Conservation (phyloP, 768 basidiomycete genomes). For the Naganishia randhawae region DNA sequence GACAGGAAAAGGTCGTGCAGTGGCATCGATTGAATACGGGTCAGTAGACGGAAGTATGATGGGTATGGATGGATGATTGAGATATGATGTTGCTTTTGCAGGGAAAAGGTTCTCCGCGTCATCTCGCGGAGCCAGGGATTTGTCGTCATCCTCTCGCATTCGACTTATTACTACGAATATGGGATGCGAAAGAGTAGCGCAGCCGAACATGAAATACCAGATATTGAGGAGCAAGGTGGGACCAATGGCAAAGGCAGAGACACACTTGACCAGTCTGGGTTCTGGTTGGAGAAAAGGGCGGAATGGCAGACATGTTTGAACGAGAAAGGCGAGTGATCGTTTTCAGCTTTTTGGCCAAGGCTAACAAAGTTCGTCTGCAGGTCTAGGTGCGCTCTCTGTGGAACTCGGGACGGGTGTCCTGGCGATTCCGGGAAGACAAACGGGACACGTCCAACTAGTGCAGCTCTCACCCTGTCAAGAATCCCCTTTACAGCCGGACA, state of each 20-base stretch:
- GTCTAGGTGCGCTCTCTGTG: slow-evolving; percentile 45
- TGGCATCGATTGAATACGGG: not conserved
- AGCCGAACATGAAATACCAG: slow-evolving; percentile 26
- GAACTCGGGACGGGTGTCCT: slow-evolving; percentile 42
- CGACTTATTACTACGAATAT: slow-evolving; percentile 44
- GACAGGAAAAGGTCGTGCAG: slow-evolving; percentile 17
- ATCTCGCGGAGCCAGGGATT: slow-evolving; percentile 33
- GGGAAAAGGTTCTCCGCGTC: slow-evolving; percentile 40
- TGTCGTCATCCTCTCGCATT: slow-evolving; percentile 38
- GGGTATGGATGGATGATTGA: not conserved
- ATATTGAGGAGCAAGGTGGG: slow-evolving; percentile 24
- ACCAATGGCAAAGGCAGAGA: not conserved
- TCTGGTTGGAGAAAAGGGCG: slow-evolving; percentile 40
- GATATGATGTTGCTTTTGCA: not conserved
- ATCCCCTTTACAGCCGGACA: not conserved
- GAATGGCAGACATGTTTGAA: slow-evolving; percentile 50
- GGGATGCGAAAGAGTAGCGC: slow-evolving; percentile 21
- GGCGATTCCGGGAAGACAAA: slow-evolving; percentile 50
- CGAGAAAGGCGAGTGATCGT: slow-evolving; percentile 37
- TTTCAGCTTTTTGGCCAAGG: not conserved
- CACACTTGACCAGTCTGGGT: slow-evolving; percentile 21
- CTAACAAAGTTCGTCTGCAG: slow-evolving; percentile 30
- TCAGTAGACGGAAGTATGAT: not conserved
- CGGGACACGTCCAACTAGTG: slow-evolving; percentile 50
- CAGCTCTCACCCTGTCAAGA: slow-evolving; percentile 40